A percentile compares a stretch with the other conserved stretches of the same genome.
Conservation (phyloP, 331 rosid species). For the Dryas integrifolia region DNA sequence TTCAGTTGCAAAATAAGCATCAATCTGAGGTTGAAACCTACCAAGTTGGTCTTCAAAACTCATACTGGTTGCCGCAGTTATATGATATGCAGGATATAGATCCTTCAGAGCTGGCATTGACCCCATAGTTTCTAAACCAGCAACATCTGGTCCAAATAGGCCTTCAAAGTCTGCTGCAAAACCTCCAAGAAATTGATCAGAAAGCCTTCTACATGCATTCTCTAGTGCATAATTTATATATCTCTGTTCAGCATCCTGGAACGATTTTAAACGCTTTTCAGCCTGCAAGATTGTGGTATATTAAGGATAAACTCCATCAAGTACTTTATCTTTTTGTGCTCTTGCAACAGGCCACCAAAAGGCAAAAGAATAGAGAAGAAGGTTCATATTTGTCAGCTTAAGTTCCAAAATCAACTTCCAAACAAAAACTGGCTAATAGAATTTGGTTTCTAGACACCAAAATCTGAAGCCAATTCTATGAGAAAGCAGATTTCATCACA, state of each 20-base stretch:
- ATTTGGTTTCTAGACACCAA: not conserved
- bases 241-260: slow-evolving; percentile 16
- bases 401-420: not conserved
- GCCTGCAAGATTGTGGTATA: slow-evolving; percentile 16
- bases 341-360: not conserved
- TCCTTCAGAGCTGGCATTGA: slow-evolving; percentile 1
- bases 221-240: slow-evolving; percentile 8
- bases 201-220: slow-evolving; percentile 21
- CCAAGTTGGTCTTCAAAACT: not conserved
- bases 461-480: not conserved
- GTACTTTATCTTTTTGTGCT: no score
- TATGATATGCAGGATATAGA: slow-evolving; percentile 7
- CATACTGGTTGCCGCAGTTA: not conserved
- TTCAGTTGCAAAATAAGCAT: not conserved
- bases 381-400: not conserved
- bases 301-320: not conserved
- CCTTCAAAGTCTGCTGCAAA: not conserved
- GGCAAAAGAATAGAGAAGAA: not conserved
- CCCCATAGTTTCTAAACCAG: slow-evolving; percentile 1
- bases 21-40: not conserved
- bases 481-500: no score
- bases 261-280: slow-evolving; percentile 13
- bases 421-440: not conserved
- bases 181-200: slow-evolving; percentile 9
- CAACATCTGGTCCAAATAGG: not conserved